These are phyloP conservation scores for Ustilago hordei DNA, from an alignment of 1,284 basidiomycete species.

Conservation along the genomic window DNA sequence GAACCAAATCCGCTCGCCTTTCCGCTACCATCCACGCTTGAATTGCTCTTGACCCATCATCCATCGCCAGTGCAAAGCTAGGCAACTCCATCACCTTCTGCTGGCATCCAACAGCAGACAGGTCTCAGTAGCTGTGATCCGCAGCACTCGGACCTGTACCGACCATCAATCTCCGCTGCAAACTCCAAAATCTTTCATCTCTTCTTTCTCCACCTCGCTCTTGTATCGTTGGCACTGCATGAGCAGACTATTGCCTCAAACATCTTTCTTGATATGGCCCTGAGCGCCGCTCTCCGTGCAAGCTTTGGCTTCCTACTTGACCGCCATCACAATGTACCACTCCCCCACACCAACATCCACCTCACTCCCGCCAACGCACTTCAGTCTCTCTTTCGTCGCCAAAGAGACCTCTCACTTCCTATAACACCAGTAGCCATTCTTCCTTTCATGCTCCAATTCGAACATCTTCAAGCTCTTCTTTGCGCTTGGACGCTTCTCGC, in stretches of 20 bases:
- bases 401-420: constrained; percentile 35
- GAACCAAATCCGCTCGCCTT: not conserved
- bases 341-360: constrained; percentile 22
- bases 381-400: constrained; percentile 41
- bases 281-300: constrained; percentile 40
- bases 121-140: constrained; percentile 37
- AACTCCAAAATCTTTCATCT: not conserved
- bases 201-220: not conserved
- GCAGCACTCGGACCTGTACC: constrained; percentile 43
- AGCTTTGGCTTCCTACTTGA: constrained; percentile 45
- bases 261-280: constrained; percentile 32
- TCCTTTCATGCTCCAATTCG: constrained; percentile 37
- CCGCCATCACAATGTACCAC: constrained; percentile 24
- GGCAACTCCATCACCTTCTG: constrained; percentile 21
- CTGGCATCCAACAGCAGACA: constrained; percentile 30
- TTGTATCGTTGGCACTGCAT: constrained; percentile 16
- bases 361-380: constrained; percentile 40
- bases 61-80: constrained; percentile 12
- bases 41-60: not conserved
- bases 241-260: constrained; percentile 7
- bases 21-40: not conserved
- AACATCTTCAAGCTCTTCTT: constrained; percentile 49
- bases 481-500: constrained; percentile 53
- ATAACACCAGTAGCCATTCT: constrained; percentile 39
- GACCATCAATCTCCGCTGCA: constrained; percentile 1